Evolutionary conservation across 73 alveolate genomes (phyloP), one percentile per base, ranked within the genome.

Genomic region (Tetrahymena malaccensis): DNA sequence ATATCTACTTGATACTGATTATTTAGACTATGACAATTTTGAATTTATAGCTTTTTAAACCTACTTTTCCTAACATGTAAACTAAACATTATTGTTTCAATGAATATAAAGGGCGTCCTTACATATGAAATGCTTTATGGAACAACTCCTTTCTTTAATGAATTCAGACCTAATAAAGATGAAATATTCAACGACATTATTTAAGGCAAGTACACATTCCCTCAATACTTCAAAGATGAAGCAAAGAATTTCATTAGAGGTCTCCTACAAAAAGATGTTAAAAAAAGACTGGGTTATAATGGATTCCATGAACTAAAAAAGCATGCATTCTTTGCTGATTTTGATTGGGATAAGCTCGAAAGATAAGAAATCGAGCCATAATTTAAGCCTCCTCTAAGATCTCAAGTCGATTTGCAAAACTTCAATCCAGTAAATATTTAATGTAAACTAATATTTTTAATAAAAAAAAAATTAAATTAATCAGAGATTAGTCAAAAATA

Each of bases 311-410:
- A 85, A 21, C 96, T 98, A 1, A 98, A 98, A 94, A 38, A 44
- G 40, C 99, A 98, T 96, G 97, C 97, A 34, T 97, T 94, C 94
- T 97, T 98, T 94, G 50, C 85, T 21, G 96, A 50, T 25, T 84
- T 98, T 25, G 98, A 98, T 94, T 98, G 98, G 98, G 97, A 98
- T 43, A 94, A 89, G 94, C 58, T 98, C 55, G 85, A 85, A 21
- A 94, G 95, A 9, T 96, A 96, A 95, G 89, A 97, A 93, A 89
- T 97, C 33, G 85, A 94, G 94, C 99, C 99, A 11, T 99, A 99
- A 27, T 98, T 97, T 96, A 96, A 94, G 40, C 99, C 99, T 70
- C 89, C 89, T n/a, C 89, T 70, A 15, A 70, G 89, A 70, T 70
- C 89, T 70, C 89, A 70, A 70, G 89, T 70, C 17, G 89, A 70